phyloP scores from a whole-genome alignment of 1,139 yeast genomes.

The Diutina siamensis region DNA sequence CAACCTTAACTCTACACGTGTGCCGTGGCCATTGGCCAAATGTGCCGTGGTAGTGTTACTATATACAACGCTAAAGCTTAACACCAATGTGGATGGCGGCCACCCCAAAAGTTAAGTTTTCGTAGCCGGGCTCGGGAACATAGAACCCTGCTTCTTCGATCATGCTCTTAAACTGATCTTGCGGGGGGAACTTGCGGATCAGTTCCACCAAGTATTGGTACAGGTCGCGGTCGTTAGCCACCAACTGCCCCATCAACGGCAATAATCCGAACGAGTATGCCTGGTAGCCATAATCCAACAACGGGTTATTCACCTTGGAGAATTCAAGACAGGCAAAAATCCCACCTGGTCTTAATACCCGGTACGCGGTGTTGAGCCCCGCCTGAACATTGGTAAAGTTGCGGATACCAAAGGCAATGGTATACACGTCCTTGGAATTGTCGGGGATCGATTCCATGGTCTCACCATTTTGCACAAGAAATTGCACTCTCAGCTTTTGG shows the following conservation, averaged over 20 bases:
- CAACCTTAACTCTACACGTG: too few species aligned
- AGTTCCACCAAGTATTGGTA: conserved; percentile 94
- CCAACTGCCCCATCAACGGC: conserved; percentile 91
- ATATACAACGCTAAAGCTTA: conserved; percentile 34
- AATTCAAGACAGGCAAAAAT: conserved; percentile 94
- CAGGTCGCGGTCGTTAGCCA: conserved; percentile 90
- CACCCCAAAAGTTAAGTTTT: conserved; percentile 89
- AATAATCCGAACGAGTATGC: conserved; percentile 80
- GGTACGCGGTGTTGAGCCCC: conserved; percentile 85
- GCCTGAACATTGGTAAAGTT: conserved; percentile 92
- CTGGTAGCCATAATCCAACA: conserved; percentile 66
- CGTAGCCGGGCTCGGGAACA: conserved; percentile 80
- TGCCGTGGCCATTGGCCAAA: background rate
- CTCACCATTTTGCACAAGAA: conserved; percentile 90
- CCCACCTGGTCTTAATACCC: conserved; percentile 97
- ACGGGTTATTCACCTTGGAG: conserved; percentile 76
- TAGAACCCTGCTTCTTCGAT: conserved; percentile 92
- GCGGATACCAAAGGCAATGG: conserved; percentile 95
- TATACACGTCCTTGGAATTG: conserved; percentile 86
- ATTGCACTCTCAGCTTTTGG: conserved; percentile 40
- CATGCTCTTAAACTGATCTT: conserved; percentile 85
- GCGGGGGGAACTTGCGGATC: conserved; percentile 82
- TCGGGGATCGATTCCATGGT: conserved; percentile 71
- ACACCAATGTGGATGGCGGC: conserved; percentile 96
- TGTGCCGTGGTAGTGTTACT: background rate